Evolutionary conservation across 2,329 filamentous ascomycete species (phyloP), one percentile per base, ranked within the genome.

Genomic region (Zymoseptoria crescenta): DNA sequence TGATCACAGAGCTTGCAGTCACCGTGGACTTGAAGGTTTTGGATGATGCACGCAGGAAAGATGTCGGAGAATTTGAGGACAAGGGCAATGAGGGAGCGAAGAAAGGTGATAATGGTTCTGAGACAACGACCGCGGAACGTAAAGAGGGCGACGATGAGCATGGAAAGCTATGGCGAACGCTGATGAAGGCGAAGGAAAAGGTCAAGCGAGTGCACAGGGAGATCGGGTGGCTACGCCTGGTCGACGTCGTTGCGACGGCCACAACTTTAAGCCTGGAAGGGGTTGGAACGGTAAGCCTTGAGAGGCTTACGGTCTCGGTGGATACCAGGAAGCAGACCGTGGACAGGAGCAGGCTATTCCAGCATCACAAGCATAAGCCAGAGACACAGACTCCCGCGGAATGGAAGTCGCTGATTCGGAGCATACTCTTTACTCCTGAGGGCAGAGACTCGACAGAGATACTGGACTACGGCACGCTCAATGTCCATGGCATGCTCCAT

Each of bases 311-410:
- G 13, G 78, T 96, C 61, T 88, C 90, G 4, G 89, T 99, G 56
- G 93, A 99, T 71, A 97, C 94, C 6, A 81, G 95, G 66, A 86
- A 85, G 62, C 95, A 96, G 75, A 93, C 92, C 75, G 90, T 96
- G 29, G 92, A 96, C 70, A 85, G 91, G 57, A 91, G 90, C 60
- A 88, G 91, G 51, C 87, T 96, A 68, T 96, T 96, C 74, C 87
- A 92, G 67, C 89, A 91, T 70, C 83, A 87, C 74, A 85, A 86
- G 70, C 80, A 85, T 64, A 80, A 83, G 64, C 80, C 80, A 50
- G 79, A 81, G 28, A 78, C 84, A 54, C 85, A 88, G 67, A 81
- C 83, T 52, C 91, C 94, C 48, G 93, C 92, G 1, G 95, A 99
- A 77, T 99, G 95, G 93, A 93, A 95, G 64, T 82, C 96, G 68